These are phyloP conservation scores for Chlamydomonas incerta DNA, from an alignment of 139 green algal genomes.

Conservation along the genomic window DNA sequence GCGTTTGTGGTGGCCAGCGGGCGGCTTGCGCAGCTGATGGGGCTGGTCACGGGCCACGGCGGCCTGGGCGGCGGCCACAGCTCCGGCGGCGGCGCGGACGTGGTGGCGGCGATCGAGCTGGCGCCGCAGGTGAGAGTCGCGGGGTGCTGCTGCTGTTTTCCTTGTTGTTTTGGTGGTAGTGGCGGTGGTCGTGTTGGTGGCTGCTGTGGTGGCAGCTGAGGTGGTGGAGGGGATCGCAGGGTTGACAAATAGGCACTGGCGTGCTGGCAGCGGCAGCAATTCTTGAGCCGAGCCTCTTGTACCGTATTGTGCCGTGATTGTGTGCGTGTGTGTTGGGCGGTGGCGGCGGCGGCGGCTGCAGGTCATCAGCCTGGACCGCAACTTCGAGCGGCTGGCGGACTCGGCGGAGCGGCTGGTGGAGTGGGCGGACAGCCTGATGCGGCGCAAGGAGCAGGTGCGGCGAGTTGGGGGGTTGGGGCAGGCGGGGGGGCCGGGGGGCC, in stretches of 20 bases:
- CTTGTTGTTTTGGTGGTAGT: no score
- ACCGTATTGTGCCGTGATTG: no score
- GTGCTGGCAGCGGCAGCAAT: no score
- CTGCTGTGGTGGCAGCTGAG: no score
- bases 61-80: neutral
- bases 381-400: conserved; percentile 23
- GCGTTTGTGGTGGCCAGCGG: neutral
- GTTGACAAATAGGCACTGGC: no score
- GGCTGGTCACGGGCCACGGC: neutral
- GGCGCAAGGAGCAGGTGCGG: conserved; percentile 32
- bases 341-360: no score
- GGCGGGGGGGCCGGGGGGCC: neutral
- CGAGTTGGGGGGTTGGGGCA: neutral
- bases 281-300: no score
- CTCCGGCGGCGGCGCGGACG: neutral
- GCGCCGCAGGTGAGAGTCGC: no score
- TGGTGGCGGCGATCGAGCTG: neutral
- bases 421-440: conserved; percentile 36
- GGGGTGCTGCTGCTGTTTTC: no score
- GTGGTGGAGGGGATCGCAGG: no score
- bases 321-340: no score
- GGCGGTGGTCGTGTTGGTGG: no score
- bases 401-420: conserved; percentile 26
- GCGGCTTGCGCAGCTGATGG: conserved; percentile 32
- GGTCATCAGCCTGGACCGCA: conserved; percentile 2